Percentiles rank a stretch among this genome's conserved stretches.
Evolutionary conservation across 495 filamentous ascomycete genomes (phyloP).

Genomic region (Penicillium canariense): DNA sequence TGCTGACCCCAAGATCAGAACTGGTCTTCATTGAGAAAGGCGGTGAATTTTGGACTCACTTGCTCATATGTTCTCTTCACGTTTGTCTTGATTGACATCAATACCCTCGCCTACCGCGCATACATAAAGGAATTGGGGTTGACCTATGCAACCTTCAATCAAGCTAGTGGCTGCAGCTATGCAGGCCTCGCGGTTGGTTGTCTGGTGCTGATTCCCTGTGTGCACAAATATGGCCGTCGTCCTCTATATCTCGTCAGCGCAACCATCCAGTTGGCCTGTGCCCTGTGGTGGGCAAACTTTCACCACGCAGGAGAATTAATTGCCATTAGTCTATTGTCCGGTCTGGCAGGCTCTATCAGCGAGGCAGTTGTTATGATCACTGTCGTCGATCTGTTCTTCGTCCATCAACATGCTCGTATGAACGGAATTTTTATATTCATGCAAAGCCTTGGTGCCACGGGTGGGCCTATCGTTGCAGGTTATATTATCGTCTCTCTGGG

Average conservation of each 20-base stretch:
- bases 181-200: conserved; percentile 34
- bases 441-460: conserved; percentile 23
- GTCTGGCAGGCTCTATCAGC: conserved; percentile 29
- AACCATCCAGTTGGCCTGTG: conserved; percentile 25
- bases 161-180: conserved; percentile 29
- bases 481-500: conserved; percentile 33
- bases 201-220: conserved; percentile 38
- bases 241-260: conserved; percentile 37
- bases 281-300: conserved; percentile 26
- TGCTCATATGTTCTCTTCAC: conserved; percentile 33
- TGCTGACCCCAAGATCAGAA: conserved; percentile 11
- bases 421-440: conserved; percentile 39
- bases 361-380: conserved; percentile 44
- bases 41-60: conserved; percentile 33
- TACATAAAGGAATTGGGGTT: conserved; percentile 28
- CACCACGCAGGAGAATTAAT: conserved; percentile 28
- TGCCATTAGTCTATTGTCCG: conserved; percentile 22
- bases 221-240: conserved; percentile 39
- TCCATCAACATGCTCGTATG: conserved; percentile 39
- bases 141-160: conserved; percentile 27
- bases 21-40: conserved; percentile 27
- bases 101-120: conserved; percentile 26
- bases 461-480: conserved; percentile 38
- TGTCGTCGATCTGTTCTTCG: conserved; percentile 42
- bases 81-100: conserved; percentile 27